These are phyloP conservation scores for Spongospora subterranea DNA, from an alignment of 208 protist species.

Conservation along the genomic window DNA sequence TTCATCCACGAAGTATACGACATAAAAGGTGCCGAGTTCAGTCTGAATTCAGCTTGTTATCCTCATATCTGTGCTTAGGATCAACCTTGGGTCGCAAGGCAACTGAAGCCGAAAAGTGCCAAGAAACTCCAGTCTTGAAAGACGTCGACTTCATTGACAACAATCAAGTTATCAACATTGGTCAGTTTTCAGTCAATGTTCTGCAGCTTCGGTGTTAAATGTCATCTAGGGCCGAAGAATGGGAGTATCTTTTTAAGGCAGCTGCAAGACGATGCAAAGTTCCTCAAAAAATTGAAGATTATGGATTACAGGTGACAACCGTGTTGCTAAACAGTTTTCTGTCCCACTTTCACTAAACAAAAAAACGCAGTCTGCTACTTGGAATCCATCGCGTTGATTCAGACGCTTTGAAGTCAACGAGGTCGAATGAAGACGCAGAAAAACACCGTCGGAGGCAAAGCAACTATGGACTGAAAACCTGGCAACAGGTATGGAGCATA, in stretches of 20 bases:
- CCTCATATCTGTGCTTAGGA: neutral
- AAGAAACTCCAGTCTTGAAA: conserved; percentile 47
- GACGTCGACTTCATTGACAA: conserved; percentile 46
- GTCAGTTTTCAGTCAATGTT: neutral
- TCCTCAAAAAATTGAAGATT: conserved; percentile 50
- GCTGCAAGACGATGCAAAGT: conserved; percentile 41
- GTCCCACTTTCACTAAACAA: neutral
- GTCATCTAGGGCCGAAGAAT: neutral
- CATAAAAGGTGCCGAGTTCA: neutral
- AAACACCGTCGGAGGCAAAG: conserved; percentile 1
- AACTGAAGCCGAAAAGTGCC: neutral
- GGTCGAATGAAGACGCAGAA: neutral
- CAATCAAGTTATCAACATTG: conserved; percentile 37
- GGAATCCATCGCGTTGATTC: conserved; percentile 24
- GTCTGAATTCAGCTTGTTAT: neutral
- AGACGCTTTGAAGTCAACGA: neutral
- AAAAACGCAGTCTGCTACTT: neutral
- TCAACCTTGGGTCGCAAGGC: conserved; percentile 39
- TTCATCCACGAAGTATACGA: conserved; percentile 58
- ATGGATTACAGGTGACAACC: conserved; percentile 26
- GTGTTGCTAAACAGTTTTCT: neutral
- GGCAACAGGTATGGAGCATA: neutral
- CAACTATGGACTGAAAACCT: conserved; percentile 47
- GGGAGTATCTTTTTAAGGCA: neutral
- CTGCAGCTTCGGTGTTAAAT: neutral